These are phyloP conservation scores for Podila verticillata DNA, from an alignment of 192 early-diverging fungal species.

Conservation along the genomic window DNA sequence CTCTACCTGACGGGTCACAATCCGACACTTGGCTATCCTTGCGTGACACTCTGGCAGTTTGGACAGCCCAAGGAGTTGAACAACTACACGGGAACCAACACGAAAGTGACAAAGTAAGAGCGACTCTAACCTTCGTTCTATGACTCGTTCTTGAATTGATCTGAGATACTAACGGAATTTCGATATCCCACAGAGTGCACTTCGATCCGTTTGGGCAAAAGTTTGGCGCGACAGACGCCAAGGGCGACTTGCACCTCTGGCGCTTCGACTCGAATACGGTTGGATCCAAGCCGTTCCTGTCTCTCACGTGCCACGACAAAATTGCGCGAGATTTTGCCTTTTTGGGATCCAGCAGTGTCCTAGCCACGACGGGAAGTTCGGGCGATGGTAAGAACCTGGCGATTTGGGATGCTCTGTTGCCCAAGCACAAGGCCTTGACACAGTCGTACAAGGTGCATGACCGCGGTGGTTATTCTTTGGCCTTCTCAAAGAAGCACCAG, in stretches of 20 bases:
- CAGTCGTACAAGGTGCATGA: slow-evolving; percentile 46
- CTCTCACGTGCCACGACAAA: slow-evolving; percentile 65
- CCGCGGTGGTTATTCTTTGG: slow-evolving; percentile 70
- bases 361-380: slow-evolving; percentile 79
- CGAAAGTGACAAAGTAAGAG: slow-evolving; percentile 55
- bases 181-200: slow-evolving; percentile 52
- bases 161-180: neutral
- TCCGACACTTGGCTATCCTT: slow-evolving; percentile 60
- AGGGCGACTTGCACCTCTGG: slow-evolving; percentile 78
- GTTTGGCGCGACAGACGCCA: slow-evolving; percentile 77
- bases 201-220: slow-evolving; percentile 85
- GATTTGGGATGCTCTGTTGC: slow-evolving; percentile 84
- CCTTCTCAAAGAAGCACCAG: slow-evolving; percentile 67
- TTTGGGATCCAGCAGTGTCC: slow-evolving; percentile 72
- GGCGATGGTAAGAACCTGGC: slow-evolving; percentile 68
- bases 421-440: slow-evolving; percentile 60
- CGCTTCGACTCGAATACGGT: slow-evolving; percentile 75
- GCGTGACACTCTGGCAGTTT: slow-evolving; percentile 83
- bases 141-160: neutral
- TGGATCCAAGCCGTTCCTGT: slow-evolving; percentile 64
- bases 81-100: slow-evolving; percentile 61
- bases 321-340: slow-evolving; percentile 79
- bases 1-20: slow-evolving; percentile 62
- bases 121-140: neutral
- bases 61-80: slow-evolving; percentile 76